Conservation (phyloP, 2,329 filamentous ascomycete genomes). For the Penicillium glabrum region DNA sequence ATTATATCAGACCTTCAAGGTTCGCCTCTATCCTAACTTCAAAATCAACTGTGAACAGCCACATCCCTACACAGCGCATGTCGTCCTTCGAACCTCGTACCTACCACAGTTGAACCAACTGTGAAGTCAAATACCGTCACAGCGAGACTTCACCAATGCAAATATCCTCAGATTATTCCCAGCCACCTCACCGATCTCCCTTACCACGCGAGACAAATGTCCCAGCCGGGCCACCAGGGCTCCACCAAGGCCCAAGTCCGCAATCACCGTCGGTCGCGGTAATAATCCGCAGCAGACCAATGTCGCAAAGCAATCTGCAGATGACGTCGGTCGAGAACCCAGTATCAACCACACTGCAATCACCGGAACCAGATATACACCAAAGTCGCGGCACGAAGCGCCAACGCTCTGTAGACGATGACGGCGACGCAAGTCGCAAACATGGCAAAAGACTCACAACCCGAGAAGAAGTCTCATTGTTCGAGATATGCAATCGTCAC, state of each 20-base stretch:
- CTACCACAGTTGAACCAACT: not conserved
- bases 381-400: conserved; percentile 11
- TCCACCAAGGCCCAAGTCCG: not conserved
- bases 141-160: not conserved
- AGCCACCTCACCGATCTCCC: not conserved
- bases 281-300: not conserved
- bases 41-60: not conserved
- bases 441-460: conserved; percentile 42
- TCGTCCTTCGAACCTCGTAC: not conserved
- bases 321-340: not conserved
- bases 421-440: conserved; percentile 26
- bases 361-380: not conserved
- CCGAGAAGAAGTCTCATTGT: conserved; percentile 40
- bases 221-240: not conserved
- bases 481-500: conserved; percentile 42
- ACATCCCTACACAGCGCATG: not conserved
- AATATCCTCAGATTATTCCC: not conserved
- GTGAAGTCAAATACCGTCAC: not conserved
- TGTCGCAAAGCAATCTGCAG: not conserved
- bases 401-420: conserved; percentile 6
- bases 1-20: not conserved
- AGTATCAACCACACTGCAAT: not conserved
- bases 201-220: not conserved
- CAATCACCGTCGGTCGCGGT: not conserved
- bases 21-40: not conserved